Percentiles rank a stretch among this genome's conserved stretches.
phyloP scores from a whole-genome alignment of 2,329 filamentous ascomycete genomes.

The Chaetomiaceae sp. region DNA sequence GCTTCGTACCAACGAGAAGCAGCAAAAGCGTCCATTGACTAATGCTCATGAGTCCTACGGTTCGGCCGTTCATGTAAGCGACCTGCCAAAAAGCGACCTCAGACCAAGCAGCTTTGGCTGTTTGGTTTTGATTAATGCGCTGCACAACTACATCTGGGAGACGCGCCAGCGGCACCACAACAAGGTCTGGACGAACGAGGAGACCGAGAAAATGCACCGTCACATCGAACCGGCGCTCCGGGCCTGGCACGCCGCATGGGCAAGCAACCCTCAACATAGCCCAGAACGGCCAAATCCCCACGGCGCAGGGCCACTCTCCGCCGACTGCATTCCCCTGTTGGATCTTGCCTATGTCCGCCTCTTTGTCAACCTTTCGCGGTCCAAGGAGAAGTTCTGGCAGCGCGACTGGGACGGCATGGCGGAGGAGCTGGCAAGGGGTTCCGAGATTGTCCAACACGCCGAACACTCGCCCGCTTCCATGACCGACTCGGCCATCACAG shows the following conservation, averaged over 20 bases:
- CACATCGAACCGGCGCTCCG: constrained; percentile 91
- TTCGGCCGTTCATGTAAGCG: constrained; percentile 41
- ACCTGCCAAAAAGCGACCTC: constrained; percentile 58
- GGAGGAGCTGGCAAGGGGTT: constrained; percentile 74
- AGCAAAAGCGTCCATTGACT: constrained; percentile 47
- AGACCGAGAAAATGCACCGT: constrained; percentile 92
- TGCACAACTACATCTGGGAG: constrained; percentile 99
- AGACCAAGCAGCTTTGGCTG: constrained; percentile 89
- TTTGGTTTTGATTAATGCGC: constrained; percentile 83
- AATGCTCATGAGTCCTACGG: constrained; percentile 44
- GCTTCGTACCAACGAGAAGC: constrained; percentile 67
- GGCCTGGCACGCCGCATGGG: constrained; percentile 93
- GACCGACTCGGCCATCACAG: constrained; percentile 40
- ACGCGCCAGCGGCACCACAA: constrained; percentile 86
- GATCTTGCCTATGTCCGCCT: constrained; percentile 89
- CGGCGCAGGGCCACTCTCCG: constrained; percentile 74
- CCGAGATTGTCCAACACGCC: constrained; percentile 69
- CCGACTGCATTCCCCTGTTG: constrained; percentile 84
- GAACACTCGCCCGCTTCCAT: constrained; percentile 56
- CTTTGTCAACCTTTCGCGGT: constrained; percentile 87
- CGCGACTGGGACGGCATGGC: constrained; percentile 90
- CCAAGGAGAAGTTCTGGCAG: constrained; percentile 92
- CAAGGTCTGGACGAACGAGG: constrained; percentile 82
- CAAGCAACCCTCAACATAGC: constrained; percentile 77
- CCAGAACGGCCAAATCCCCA: constrained; percentile 81